Conservation (phyloP, 257 asterid genomes). For the Gentiana macrophylla region DNA sequence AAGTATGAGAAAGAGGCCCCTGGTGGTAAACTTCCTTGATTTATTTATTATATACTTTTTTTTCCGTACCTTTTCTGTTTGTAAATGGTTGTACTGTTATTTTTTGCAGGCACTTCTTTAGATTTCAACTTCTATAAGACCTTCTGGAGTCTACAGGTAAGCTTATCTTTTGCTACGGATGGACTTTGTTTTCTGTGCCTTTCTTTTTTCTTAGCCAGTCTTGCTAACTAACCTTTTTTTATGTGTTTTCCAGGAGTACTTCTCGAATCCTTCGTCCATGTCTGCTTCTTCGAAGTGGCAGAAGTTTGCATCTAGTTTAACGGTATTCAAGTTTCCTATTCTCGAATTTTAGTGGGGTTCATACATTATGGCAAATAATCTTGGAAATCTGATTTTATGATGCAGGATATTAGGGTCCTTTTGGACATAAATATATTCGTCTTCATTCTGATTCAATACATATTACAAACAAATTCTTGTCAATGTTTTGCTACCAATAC, state of each 20-base stretch:
- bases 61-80: no score
- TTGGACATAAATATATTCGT: no score
- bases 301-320: slow-evolving; percentile 67
- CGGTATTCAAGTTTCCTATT: slow-evolving; percentile 26
- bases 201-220: slow-evolving; percentile 1
- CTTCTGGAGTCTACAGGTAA: slow-evolving; percentile 97
- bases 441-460: no score
- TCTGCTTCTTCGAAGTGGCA: slow-evolving; percentile 78
- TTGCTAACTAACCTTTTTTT: slow-evolving; percentile 2
- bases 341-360: neutral
- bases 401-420: no score
- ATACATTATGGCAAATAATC: no score
- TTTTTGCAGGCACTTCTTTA: slow-evolving; percentile 73
- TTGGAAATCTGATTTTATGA: no score
- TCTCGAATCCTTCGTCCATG: slow-evolving; percentile 79
- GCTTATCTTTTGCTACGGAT: slow-evolving; percentile 6
- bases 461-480: no score
- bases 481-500: no score
- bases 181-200: neutral
- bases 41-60: no score
- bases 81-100: slow-evolving; percentile 5
- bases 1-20: slow-evolving; percentile 89
- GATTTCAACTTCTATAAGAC: slow-evolving; percentile 96
- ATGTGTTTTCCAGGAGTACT: slow-evolving; percentile 56
- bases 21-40: slow-evolving; percentile 36